Base-by-base conservation (phyloP, 768 basidiomycete genomes). In the Lanmaoa rubissima region DNA sequence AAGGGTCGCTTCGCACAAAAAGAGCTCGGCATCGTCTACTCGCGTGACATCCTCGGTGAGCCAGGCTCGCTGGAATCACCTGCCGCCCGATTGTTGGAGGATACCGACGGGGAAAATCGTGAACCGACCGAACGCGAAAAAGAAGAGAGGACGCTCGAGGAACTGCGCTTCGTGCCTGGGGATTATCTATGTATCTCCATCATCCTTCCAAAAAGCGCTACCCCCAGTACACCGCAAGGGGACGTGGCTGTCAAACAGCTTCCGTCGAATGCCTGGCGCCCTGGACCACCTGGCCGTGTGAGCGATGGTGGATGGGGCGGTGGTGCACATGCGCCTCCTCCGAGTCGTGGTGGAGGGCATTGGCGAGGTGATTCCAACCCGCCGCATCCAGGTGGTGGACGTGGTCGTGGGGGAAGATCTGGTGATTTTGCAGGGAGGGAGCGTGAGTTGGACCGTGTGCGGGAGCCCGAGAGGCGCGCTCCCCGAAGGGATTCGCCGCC, bases 11-110 rank as follows among this genome's bases (percentile, higher is more conserved):
- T 86, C 61, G 75, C 84, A 0, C 81, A 83, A 68, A 92, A 92
- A 73, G 91, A 93, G 42, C 82, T 93, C 42, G 91, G 91, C 28
- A 81, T 81, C 64, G 86, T 93, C 39, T 88, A 90, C 71, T 89
- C 90, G 43, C 85, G 90, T 59, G 92, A 92, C 72, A 88, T 92
- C 60, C 81, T 91, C 3, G 90, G 90, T 47, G 90, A 91, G 69
- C 86, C 88, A 4, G 89, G 89, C 35, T 71, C 85, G 1, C 69
- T 88, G 21, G 76, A 79, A 40, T 69, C 69, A 14, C 75, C 82
- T 7, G 87, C 88, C 0, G 79, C 85, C 0, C 80, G 86, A 3
- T 77, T 91, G 3, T 71, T 85, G 21, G 81, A 83, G 44, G 86
- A 86, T 57, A 54, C 62, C 0, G 73, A 72, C 17, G 58, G 62